Evolutionary conservation across 2,329 filamentous ascomycete species (phyloP), one percentile per base, ranked within the genome.

Genomic region (Diaporthe sp.): DNA sequence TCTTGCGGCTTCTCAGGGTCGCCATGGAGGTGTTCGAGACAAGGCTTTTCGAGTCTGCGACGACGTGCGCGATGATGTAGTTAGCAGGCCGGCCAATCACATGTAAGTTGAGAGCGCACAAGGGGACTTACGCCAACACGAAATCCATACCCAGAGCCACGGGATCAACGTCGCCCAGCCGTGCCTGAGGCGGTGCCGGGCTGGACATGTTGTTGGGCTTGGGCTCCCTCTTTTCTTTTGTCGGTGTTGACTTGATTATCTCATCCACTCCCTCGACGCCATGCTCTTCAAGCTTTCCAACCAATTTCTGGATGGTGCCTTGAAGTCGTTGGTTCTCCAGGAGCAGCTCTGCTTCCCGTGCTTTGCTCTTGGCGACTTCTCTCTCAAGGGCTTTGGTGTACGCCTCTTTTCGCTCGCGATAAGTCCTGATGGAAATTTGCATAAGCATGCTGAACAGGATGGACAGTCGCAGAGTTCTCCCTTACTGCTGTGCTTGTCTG

Each of bases 81-180:
- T 47, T 9, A 54, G 33, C 22, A 38, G 3, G 9, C 25, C 3
- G 17, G 3, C 19, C 2, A 6, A 4, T 22, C 12, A 10, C 13
- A n/a, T 19, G 30, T 7, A 13, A 19, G 25, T 19, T 25, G 52
- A 19, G 7, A 4, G 13, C 1, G 40, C n/a, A n/a, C n/a, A 9
- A 19, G 10, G 19, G 12, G 4, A 71, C 79, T 71, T 74, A 81
- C 82, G 78, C 80, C 19, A 83, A 60, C 1, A 83, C 81, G 74
- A 83, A 83, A 10, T 83, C 81, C 78, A 83, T 81, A 4, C 80
- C 82, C 17, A 80, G 55, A 1, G 52, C 71, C 1, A 73, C 70
- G 4, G 72, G 72, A 50, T 82, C 80, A n/a, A 80, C 68, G 9
- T 80, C 80, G 57, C 77, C 76, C 8, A 67, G 64, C 30, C 45